Evolutionary conservation across 2,329 filamentous ascomycete genomes (phyloP), one percentile per base, ranked within the genome.

Genomic region (Ophiostoma sp.): DNA sequence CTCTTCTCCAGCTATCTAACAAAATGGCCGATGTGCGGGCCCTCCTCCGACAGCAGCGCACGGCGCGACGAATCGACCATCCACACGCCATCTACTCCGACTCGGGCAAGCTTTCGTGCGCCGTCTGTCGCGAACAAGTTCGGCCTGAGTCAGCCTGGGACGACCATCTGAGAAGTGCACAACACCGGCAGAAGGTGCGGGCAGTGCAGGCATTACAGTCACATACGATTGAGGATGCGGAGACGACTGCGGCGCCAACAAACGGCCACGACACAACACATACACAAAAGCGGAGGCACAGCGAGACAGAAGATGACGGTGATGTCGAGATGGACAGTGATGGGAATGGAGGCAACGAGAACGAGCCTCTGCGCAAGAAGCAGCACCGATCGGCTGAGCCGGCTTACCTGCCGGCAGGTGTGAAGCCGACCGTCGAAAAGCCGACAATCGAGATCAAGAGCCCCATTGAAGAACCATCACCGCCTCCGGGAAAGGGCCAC

Each of bases 1-100:
- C 36, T 31, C 22, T 33, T 28, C 28, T 15, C 31, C 22, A n/a
- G 3, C 2, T 17, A 2, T 11, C 17, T 3, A 0, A 52, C 17
- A 68, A 31, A 76, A 95, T 96, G 92, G 87, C 93, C 77, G 93
- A 97, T 81, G 91, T 93, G 33, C 91, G 94, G 78, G 89, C 92
- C 48, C 88, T 97, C 68, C 87, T 97, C 73, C 92, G 93, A 77
- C 91, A 91, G 79, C 92, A 95, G 82, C 90, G 93, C 76, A 89
- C 90, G 72, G 88, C 91, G 75, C 90, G 93, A 73, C 89, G 92
- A 76, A 90, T 95, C 78, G 87, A 90, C 70, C 91, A 93, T 78
- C 89, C 91, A 3, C 85, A 91, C 77, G 90, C 91, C 57, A 84
- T 86, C 71, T 93, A 94, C 82, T 89, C 90, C 5, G 87, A 89